A percentile compares a stretch with the other conserved stretches of the same genome.
phyloP scores from a whole-genome alignment of 164 flowering plant genomes.

The Piper betle region DNA sequence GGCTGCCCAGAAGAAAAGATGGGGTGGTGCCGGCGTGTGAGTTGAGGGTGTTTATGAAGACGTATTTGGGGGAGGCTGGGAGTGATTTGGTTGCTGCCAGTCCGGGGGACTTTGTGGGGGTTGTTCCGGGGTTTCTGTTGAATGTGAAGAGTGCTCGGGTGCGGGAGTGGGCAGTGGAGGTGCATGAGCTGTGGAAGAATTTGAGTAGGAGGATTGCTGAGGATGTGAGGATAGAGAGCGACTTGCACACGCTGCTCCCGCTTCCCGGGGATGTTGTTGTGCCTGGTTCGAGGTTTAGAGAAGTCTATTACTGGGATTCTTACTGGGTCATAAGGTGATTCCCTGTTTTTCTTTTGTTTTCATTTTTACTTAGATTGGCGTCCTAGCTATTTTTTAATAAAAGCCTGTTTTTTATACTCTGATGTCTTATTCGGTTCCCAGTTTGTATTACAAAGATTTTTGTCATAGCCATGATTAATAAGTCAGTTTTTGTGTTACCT shows the following conservation, averaged over 20 bases:
- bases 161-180: conserved; percentile 71
- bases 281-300: conserved; percentile 80
- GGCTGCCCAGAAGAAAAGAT: conserved; percentile 18
- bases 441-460: too few relatives aligned
- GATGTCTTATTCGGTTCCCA: too few relatives aligned
- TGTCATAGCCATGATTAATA: too few relatives aligned
- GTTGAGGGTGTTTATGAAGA: conserved; percentile 28
- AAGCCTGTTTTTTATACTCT: too few relatives aligned
- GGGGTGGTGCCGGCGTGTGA: conserved; percentile 30
- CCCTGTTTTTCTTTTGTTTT: conserved; percentile 6
- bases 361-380: not conserved
- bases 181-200: conserved; percentile 77
- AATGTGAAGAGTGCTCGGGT: conserved; percentile 38
- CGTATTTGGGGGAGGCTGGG: conserved; percentile 44
- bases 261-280: conserved; percentile 40
- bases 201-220: conserved; percentile 54
- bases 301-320: conserved; percentile 95
- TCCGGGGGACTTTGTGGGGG: conserved; percentile 48
- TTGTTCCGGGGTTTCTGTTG: conserved; percentile 58
- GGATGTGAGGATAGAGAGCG: conserved; percentile 29
- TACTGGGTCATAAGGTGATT: conserved; percentile 69
- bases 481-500: too few relatives aligned
- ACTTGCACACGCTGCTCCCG: conserved; percentile 61
- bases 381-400: too few relatives aligned
- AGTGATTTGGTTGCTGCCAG: conserved; percentile 42